Base-by-base conservation (phyloP, 2,329 filamentous ascomycete genomes). In the Fusarium sp. region DNA sequence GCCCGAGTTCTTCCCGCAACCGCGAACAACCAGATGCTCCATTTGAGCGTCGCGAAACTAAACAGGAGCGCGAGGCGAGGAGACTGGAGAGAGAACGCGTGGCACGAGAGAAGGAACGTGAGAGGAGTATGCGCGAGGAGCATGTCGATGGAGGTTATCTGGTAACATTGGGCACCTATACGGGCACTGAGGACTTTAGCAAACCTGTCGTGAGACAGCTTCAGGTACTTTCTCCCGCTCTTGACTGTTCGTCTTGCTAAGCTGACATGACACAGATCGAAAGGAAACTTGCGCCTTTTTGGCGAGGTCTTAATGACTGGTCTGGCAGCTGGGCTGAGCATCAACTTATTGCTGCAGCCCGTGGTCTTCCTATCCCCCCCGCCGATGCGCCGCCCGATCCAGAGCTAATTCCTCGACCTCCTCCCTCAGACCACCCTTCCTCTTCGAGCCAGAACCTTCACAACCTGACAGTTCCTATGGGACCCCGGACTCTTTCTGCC, bases 111-210 rank as follows among this genome's bases (percentile, higher is more conserved):
- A 93, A 93, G 77, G 96, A 99, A 78, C 88, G 96, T 47, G 94
- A 97, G 78, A 87, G 92, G 69, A 99, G 96, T 75, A 89, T 98
- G 82, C 89, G 85, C 67, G 94, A 97, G 73, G 96, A 99, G 77
- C 89, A 94, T 77, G 92, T 98, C 5, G 96, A 99, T 79, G 96
- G 96, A 20, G 96, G 96, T 22, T 99, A 90, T 80, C 82, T 99
- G 47, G 96, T 99, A 32, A 99, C 96, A 0, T 88, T 97, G 76
- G 96, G 96, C 35, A 92, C 94, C 49, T 99, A 99, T 76, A 95
- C 93, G 22, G 94, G 95, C 0, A 83, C 89, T 1, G 96, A 99
- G 79, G 96, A 99, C 79, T 99, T 95, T 77, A 97, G 89, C 83
- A 98, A 98, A 79, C 82, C 87, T 19, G 83, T 93, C 47, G 95